phyloP scores from a whole-genome alignment of 768 basidiomycete genomes.

The Imleria badia region DNA sequence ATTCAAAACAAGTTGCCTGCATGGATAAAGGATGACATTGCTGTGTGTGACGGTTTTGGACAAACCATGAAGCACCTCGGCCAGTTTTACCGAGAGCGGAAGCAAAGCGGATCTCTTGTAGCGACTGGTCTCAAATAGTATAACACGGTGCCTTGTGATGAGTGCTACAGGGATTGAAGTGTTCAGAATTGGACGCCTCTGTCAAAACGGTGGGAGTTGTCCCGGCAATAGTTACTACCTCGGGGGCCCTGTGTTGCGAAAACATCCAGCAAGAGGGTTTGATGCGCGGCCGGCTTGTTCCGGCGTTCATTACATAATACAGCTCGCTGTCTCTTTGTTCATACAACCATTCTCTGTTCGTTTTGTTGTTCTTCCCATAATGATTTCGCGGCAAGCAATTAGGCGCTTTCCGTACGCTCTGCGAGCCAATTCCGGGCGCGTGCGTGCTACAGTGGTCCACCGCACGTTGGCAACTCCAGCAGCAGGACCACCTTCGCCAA shows the following conservation, averaged over 20 bases:
- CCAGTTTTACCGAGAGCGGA: conserved; percentile 66
- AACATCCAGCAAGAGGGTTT: too few species aligned
- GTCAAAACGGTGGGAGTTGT: conserved; percentile 1
- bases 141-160: background rate
- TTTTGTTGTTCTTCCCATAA: conserved; percentile 13
- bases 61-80: conserved; percentile 68
- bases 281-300: conserved; percentile 22
- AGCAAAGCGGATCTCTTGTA: conserved; percentile 7
- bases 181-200: conserved; percentile 1
- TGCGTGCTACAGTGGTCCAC: conserved; percentile 16
- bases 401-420: conserved; percentile 34
- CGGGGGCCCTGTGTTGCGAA: conserved; percentile 8
- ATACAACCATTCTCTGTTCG: background rate
- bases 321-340: background rate
- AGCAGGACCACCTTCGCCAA: conserved; percentile 63
- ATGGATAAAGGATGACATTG: conserved; percentile 76
- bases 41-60: conserved; percentile 65
- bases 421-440: conserved; percentile 21
- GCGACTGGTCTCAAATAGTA: conserved; percentile 1
- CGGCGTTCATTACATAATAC: conserved; percentile 17
- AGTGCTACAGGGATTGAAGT: conserved; percentile 1
- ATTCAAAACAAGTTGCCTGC: conserved; percentile 82
- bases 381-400: conserved; percentile 40
- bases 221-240: background rate
- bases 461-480: conserved; percentile 49